Percentiles rank a stretch among this genome's conserved stretches.
phyloP scores from a whole-genome alignment of 345 rosid species.

The Populus nigra region DNA sequence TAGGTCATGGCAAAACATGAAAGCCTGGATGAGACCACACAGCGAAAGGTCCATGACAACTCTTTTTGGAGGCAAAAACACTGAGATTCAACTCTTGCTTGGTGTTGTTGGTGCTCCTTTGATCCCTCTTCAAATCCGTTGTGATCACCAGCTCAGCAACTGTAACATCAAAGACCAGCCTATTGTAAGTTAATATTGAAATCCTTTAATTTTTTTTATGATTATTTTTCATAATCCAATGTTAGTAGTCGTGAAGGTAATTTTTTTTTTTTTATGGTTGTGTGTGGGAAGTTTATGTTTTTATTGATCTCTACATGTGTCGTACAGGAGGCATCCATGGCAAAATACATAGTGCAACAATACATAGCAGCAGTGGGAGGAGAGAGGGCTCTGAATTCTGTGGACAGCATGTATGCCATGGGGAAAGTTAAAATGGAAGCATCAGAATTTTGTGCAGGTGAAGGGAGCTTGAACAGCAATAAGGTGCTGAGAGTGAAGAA shows the following conservation, averaged over 20 bases:
- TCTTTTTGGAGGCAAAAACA: conserved; percentile 55
- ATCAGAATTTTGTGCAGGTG: conserved; percentile 69
- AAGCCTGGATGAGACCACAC: conserved; percentile 65
- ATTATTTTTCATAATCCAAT: not conserved
- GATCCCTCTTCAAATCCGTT: conserved; percentile 67
- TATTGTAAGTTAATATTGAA: conserved; percentile 43
- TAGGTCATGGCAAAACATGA: conserved; percentile 73
- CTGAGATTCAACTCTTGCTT: conserved; percentile 86
- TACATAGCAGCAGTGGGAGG: conserved; percentile 91
- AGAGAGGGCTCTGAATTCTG: conserved; percentile 52
- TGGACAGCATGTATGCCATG: conserved; percentile 84
- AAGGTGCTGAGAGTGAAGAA: conserved; percentile 48
- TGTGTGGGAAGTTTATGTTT: not conserved
- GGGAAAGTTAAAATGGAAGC: conserved; percentile 95
- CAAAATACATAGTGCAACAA: conserved; percentile 87
- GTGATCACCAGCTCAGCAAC: conserved; percentile 33
- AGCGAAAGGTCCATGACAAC: conserved; percentile 29
- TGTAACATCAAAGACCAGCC: conserved; percentile 54
- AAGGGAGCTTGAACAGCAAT: conserved; percentile 46
- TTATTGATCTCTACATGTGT: not conserved
- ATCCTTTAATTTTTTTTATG: not conserved
- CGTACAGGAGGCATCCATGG: conserved; percentile 78
- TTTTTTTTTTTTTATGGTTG: not conserved
- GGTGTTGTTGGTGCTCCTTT: conserved; percentile 96
- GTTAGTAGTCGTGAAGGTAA: not conserved